Base-by-base conservation (phyloP, 1,284 basidiomycete genomes). In the Rhodofomes roseus region DNA sequence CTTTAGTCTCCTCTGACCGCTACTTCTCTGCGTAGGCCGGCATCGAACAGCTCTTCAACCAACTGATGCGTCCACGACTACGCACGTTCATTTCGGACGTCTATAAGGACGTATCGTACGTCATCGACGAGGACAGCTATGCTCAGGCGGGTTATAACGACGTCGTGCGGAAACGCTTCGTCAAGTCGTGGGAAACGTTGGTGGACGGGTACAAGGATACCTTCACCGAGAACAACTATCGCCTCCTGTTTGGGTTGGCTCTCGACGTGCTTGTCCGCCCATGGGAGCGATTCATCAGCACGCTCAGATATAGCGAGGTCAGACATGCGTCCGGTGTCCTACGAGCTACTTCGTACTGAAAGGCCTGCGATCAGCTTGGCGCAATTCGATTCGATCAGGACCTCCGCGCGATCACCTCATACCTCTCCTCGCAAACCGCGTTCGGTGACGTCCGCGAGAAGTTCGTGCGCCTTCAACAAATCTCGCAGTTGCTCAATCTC, bases 311-410 rank as follows among this genome's bases (percentile, higher is more conserved):
- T 71, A 92, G 92, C 14, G 96, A 98, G 82, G 93, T 90, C 65
- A 44, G 20, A 27, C 12, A 11, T 51, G n/a, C 9, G 27, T 40
- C 40, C 22, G 14, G 14, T 37, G 23, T 48, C 57, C 9, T 53
- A 53, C 18, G 41, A 54, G 20, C 40, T 51, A 44, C n/a, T 16
- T 50, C 12, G 31, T 11, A 34, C 31, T 53, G 16, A 48, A 25
- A 16, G 27, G 25, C 16, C 4, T 54, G 22, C 18, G 7, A 56
- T 37, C 65, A 97, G 92, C 84, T 98, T 55, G 97, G 97, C n/a
- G 96, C 96, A 2, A 90, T 99, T 61, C 90, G 95, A 16, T 97
- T 98, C 71, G 97, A 99, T 70, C 87, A 92, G 31, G 97, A 99
- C 72, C 76, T 99, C 41, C 84, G 97, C 37, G 84, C 91, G 1